Conservation (phyloP, 352 stramenopile genomes). For the Pythium biforme region DNA sequence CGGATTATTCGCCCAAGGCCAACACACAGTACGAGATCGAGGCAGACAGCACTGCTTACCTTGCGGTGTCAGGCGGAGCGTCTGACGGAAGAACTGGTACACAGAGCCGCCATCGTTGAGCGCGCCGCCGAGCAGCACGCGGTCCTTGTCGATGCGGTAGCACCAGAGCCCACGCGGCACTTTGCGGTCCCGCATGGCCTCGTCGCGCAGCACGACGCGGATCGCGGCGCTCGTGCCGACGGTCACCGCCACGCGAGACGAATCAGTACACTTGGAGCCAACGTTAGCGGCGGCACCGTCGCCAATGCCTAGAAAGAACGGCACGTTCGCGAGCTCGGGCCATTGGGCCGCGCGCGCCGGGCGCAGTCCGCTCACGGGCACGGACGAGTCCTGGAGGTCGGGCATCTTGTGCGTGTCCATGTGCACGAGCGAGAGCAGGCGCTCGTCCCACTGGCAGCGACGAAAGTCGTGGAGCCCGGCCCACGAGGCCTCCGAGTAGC, state of each 20-base stretch:
- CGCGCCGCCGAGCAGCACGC: conserved; percentile 91
- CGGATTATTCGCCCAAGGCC: no score
- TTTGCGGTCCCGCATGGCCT: conserved; percentile 48
- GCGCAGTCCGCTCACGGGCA: conserved; percentile 56
- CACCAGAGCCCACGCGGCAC: conserved; percentile 93
- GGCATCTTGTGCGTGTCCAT: conserved; percentile 78
- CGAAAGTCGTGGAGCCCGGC: conserved; percentile 92
- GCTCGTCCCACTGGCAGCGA: conserved; percentile 80
- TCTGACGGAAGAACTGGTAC: conserved; percentile 88
- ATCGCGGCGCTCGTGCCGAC: conserved; percentile 94
- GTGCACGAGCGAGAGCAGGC: conserved; percentile 68
- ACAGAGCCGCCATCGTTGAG: conserved; percentile 97
- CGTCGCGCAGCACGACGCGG: conserved; percentile 77
- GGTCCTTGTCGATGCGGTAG: conserved; percentile 87
- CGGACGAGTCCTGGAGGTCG: conserved; percentile 59
- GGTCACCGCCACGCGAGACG: conserved; percentile 90
- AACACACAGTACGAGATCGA: no score
- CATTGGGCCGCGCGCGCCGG: conserved; percentile 62
- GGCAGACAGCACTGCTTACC: no score
- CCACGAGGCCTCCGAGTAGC: conserved; percentile 94
- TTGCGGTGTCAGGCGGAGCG: conserved; percentile 55
- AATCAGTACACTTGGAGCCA: conserved; percentile 90
- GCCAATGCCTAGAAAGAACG: conserved; percentile 89
- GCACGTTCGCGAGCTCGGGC: conserved; percentile 58
- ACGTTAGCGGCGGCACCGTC: conserved; percentile 95